Evolutionary conservation across 495 filamentous ascomycete species (phyloP).

Genomic region (Astrocystis sublimbata): DNA sequence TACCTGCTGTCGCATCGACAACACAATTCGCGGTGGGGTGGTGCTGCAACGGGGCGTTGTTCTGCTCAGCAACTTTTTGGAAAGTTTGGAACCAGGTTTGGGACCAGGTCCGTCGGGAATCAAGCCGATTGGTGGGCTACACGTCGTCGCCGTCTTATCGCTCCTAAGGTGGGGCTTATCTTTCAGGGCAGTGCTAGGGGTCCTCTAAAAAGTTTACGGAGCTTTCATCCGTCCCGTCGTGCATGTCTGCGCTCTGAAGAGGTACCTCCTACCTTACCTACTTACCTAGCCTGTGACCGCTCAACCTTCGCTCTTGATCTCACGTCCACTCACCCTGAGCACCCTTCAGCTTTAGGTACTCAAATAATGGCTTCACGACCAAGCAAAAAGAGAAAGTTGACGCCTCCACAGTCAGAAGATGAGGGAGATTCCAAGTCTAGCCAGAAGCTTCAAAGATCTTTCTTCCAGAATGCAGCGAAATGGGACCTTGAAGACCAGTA

Average conservation of each 20-base stretch:
- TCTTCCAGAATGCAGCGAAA: constrained; percentile 48
- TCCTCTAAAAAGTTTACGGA: constrained; percentile 14
- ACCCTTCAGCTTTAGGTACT: background rate
- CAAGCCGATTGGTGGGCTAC: constrained; percentile 21
- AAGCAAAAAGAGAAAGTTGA: constrained; percentile 47
- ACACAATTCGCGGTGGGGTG: constrained; percentile 26
- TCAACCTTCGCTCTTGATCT: background rate
- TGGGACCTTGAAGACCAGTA: constrained; percentile 95
- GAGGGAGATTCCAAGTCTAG: constrained; percentile 26
- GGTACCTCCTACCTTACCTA: no score
- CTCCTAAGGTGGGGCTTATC: background rate
- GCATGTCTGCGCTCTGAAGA: background rate
- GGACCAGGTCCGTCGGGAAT: no score
- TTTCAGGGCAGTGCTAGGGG: background rate
- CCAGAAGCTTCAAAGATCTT: constrained; percentile 43
- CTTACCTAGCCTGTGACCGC: background rate
- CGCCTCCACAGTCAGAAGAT: constrained; percentile 39
- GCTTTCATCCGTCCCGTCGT: constrained; percentile 1
- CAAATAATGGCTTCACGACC: constrained; percentile 42
- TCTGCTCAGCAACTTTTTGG: constrained; percentile 32
- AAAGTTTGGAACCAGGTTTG: constrained; percentile 30
- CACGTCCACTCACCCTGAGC: no score
- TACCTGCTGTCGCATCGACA: constrained; percentile 4
- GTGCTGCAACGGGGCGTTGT: background rate
- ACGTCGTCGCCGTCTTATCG: background rate